These are phyloP conservation scores for Tetracladium marchalianum DNA, from an alignment of 495 filamentous ascomycete genomes.

Conservation along the genomic window DNA sequence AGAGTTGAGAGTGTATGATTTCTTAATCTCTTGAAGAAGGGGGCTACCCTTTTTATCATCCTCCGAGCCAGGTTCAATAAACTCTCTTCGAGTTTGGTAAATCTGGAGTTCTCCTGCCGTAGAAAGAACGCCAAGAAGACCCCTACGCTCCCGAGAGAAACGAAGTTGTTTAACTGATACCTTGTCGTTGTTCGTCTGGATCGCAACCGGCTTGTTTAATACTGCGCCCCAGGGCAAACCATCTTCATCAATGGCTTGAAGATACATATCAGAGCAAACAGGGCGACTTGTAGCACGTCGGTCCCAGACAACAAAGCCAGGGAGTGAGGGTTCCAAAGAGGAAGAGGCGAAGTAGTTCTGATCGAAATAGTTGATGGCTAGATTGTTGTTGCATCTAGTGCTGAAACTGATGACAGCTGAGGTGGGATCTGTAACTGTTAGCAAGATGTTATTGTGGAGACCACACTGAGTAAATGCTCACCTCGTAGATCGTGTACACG, in stretches of 20 bases:
- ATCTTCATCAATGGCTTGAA: conserved; percentile 36
- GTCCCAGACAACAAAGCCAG: conserved; percentile 81
- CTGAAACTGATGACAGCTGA: conserved; percentile 47
- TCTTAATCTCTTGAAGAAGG: conserved; percentile 40
- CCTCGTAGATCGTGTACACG: conserved; percentile 87
- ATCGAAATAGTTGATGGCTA: conserved; percentile 82
- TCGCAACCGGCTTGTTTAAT: conserved; percentile 56
- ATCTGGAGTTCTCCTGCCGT: conserved; percentile 71
- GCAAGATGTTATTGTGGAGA: conserved; percentile 1
- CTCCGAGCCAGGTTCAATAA: conserved; percentile 30
- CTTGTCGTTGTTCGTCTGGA: conserved; percentile 38
- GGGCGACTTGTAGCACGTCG: conserved; percentile 52
- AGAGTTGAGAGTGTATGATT: conserved; percentile 42
- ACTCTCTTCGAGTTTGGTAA: conserved; percentile 58
- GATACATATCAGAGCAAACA: conserved; percentile 32
- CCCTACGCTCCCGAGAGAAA: conserved; percentile 64
- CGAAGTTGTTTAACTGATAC: conserved; percentile 66
- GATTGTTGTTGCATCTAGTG: conserved; percentile 79
- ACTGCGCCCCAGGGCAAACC: conserved; percentile 46
- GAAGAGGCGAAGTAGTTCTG: conserved; percentile 92
- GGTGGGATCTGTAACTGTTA: conserved; percentile 38
- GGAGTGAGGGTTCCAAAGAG: conserved; percentile 38
- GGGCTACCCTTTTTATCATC: conserved; percentile 30
- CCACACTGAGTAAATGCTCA: conserved; percentile 24
- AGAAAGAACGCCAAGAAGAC: conserved; percentile 65